A percentile compares a stretch with the other conserved stretches of the same genome.
phyloP scores from a whole-genome alignment of 805 yeast species.

The Yamadazyma tumulicola region DNA sequence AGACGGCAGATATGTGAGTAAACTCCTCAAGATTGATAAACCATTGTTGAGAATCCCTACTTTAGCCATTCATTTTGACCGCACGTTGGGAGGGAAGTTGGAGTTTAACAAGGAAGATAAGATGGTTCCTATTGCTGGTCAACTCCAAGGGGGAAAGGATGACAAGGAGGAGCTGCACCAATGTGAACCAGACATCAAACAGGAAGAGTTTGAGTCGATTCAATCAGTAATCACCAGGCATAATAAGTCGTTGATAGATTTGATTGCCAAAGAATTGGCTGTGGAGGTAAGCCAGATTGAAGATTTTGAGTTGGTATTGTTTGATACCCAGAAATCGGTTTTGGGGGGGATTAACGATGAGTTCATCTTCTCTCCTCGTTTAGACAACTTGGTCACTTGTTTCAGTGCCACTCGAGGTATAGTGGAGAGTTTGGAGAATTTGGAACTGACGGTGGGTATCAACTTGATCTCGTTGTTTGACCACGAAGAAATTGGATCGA shows the following conservation, averaged over 20 bases:
- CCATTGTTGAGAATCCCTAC: conserved; percentile 92
- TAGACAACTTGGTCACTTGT: conserved; percentile 88
- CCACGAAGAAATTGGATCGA: conserved; percentile 94
- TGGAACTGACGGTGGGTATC: conserved; percentile 53
- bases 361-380: conserved; percentile 85
- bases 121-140: conserved; percentile 81
- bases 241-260: conserved; percentile 61
- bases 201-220: conserved; percentile 61
- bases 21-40: conserved; percentile 71
- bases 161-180: conserved; percentile 15
- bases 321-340: conserved; percentile 78
- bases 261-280: conserved; percentile 63
- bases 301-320: conserved; percentile 85
- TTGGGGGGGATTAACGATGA: conserved; percentile 90
- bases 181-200: conserved; percentile 49
- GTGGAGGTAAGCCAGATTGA: conserved; percentile 59
- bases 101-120: conserved; percentile 89
- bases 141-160: conserved; percentile 13
- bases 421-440: conserved; percentile 45
- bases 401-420: conserved; percentile 75
- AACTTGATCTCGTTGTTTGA: conserved; percentile 82
- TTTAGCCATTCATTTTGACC: conserved; percentile 84
- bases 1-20: conserved; percentile 53
- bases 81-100: conserved; percentile 72
- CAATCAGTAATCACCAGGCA: conserved; percentile 71